Evolutionary conservation across 208 protist species (phyloP).

Genomic region (Acanthamoeba sp.): DNA sequence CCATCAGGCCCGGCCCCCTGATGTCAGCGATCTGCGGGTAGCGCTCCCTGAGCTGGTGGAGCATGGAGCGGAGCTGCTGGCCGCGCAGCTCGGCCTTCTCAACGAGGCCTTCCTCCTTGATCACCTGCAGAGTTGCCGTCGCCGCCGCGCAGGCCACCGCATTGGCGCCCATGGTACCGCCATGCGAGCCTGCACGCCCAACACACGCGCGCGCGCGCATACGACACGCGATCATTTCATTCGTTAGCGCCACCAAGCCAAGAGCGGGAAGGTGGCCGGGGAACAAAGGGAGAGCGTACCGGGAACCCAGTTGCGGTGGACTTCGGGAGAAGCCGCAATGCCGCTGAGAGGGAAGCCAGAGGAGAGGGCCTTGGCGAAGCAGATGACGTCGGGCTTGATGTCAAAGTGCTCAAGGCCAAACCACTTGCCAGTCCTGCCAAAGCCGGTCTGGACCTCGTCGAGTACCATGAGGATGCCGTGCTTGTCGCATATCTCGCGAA

Average conservation of each 20-base stretch:
- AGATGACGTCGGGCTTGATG: conserved; percentile 83
- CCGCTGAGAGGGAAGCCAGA: conserved; percentile 59
- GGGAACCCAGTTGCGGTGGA: conserved; percentile 56
- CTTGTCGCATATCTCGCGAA: conserved; percentile 67
- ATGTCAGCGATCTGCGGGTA: conserved; percentile 77
- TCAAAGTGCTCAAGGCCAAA: conserved; percentile 83
- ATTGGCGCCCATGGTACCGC: conserved; percentile 86
- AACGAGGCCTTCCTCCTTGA: conserved; percentile 86
- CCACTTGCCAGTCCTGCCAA: conserved; percentile 86
- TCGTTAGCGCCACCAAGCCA: too few relatives aligned
- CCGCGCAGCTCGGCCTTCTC: conserved; percentile 80
- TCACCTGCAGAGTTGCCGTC: conserved; percentile 83
- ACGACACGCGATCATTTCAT: too few relatives aligned
- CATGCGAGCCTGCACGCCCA: conserved; percentile 70
- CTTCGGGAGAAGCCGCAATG: conserved; percentile 21
- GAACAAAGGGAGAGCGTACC: neutral
- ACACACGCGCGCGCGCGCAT: neutral
- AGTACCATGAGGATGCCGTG: conserved; percentile 51
- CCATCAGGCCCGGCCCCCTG: conserved; percentile 81
- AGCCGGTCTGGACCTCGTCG: conserved; percentile 87
- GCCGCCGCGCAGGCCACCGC: conserved; percentile 87
- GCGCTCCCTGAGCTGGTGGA: conserved; percentile 34
- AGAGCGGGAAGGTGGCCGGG: neutral
- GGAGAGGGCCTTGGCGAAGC: conserved; percentile 68
- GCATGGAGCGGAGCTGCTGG: conserved; percentile 73